Percentiles rank a stretch among this genome's conserved stretches.
Conservation (phyloP, 805 yeast genomes). For the Wickerhamomyces canadensis region DNA sequence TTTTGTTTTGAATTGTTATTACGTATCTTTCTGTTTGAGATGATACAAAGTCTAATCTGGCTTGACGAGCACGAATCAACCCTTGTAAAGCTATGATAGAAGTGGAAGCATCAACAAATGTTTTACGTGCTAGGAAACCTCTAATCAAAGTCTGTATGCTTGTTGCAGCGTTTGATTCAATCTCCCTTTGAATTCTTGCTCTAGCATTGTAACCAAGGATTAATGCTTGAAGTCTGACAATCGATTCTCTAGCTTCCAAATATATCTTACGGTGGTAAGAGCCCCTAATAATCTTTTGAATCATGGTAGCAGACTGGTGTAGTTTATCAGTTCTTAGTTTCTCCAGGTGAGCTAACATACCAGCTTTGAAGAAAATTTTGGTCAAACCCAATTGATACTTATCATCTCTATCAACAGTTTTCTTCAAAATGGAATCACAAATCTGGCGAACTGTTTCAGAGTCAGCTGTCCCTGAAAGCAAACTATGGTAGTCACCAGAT, state of each 20-base stretch:
- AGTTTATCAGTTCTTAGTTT: conserved; percentile 77
- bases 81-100: conserved; percentile 43
- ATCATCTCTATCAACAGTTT: conserved; percentile 55
- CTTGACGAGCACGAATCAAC: conserved; percentile 42
- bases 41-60: conserved; percentile 46
- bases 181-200: conserved; percentile 44
- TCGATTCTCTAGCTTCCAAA: conserved; percentile 46
- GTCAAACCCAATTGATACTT: conserved; percentile 90
- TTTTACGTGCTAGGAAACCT: conserved; percentile 43
- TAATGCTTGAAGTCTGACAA: conserved; percentile 52
- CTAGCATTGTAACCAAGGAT: conserved; percentile 63
- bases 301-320: conserved; percentile 69
- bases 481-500: conserved; percentile 61
- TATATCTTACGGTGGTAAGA: conserved; percentile 57
- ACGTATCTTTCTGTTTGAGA: conserved; percentile 61
- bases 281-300: conserved; percentile 79
- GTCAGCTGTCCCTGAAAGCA: conserved; percentile 46
- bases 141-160: conserved; percentile 65
- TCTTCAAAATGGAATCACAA: conserved; percentile 61
- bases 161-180: conserved; percentile 57
- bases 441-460: conserved; percentile 55
- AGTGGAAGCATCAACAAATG: conserved; percentile 21
- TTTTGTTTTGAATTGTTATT: conserved; percentile 59
- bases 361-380: conserved; percentile 93
- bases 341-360: conserved; percentile 89